These are phyloP conservation scores for Annulohypoxylon stygium DNA, from an alignment of 495 filamentous ascomycete genomes.

Conservation along the genomic window DNA sequence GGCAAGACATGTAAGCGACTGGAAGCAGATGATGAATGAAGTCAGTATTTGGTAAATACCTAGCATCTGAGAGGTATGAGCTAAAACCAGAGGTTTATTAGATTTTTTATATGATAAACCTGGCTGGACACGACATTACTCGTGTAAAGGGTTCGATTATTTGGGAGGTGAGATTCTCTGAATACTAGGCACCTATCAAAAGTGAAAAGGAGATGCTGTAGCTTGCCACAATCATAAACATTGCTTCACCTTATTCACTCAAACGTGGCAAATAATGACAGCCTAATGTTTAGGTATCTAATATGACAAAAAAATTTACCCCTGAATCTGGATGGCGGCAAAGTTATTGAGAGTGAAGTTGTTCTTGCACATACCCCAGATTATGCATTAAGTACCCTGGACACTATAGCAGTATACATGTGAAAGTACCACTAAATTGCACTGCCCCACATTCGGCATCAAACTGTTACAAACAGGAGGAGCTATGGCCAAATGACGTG, in stretches of 20 bases:
- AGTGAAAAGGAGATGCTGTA: not conserved
- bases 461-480: conserved; percentile 1
- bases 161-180: not conserved
- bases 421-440: not conserved
- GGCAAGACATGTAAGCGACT: no score
- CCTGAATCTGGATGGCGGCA: not conserved
- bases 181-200: no score
- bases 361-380: not conserved
- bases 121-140: not conserved
- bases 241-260: not conserved
- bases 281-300: not conserved
- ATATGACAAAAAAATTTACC: not conserved
- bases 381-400: not conserved
- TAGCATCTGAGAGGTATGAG: not conserved
- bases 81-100: not conserved
- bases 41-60: not conserved
- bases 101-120: not conserved
- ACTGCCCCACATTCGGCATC: conserved; percentile 2
- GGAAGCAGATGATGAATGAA: not conserved
- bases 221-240: not conserved
- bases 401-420: not conserved
- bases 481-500: conserved; percentile 40
- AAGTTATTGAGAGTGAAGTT: no score
- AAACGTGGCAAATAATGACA: not conserved
- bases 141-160: not conserved